Percentiles rank a stretch among this genome's conserved stretches.
Evolutionary conservation across 805 yeast species (phyloP).

Genomic region (Candida gorgasii): DNA sequence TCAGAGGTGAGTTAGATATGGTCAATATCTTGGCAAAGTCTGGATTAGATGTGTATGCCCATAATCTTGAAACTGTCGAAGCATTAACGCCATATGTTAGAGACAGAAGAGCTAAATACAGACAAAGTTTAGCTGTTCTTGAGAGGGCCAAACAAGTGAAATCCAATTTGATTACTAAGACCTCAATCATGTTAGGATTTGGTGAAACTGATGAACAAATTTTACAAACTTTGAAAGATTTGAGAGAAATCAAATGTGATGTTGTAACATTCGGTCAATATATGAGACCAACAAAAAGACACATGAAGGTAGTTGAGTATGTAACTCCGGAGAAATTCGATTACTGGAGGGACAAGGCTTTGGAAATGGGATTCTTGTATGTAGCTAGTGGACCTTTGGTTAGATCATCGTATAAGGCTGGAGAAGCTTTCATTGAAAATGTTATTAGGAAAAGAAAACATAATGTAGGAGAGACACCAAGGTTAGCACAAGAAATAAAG

Average conservation of each 20-base stretch:
- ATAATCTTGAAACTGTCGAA: conserved; percentile 95
- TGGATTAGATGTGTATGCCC: conserved; percentile 96
- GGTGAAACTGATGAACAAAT: conserved; percentile 96
- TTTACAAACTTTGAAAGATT: conserved; percentile 68
- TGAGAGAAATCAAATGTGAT: conserved; percentile 78
- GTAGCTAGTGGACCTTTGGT: conserved; percentile 98
- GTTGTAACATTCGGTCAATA: conserved; percentile 98
- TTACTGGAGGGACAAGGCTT: conserved; percentile 84
- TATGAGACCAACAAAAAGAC: conserved; percentile 98
- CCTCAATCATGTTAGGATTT: conserved; percentile 93
- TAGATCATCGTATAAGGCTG: conserved; percentile 96
- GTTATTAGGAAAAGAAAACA: conserved; percentile 75
- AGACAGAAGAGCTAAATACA: conserved; percentile 94
- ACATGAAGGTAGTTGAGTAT: conserved; percentile 96
- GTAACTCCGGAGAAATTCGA: conserved; percentile 93
- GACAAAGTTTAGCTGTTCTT: conserved; percentile 80
- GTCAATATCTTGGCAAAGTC: conserved; percentile 78
- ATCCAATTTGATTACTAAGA: conserved; percentile 81
- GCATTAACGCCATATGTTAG: conserved; percentile 91
- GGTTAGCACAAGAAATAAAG: conserved; percentile 24
- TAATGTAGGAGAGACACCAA: conserved; percentile 44
- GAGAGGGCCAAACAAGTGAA: conserved; percentile 76
- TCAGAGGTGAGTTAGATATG: conserved; percentile 84
- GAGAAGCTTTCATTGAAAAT: conserved; percentile 95
- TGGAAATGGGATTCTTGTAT: conserved; percentile 88